A percentile compares a stretch with the other conserved stretches of the same genome.
Conservation (phyloP, 2,329 filamentous ascomycete genomes). For the Elsinoe ampelina region DNA sequence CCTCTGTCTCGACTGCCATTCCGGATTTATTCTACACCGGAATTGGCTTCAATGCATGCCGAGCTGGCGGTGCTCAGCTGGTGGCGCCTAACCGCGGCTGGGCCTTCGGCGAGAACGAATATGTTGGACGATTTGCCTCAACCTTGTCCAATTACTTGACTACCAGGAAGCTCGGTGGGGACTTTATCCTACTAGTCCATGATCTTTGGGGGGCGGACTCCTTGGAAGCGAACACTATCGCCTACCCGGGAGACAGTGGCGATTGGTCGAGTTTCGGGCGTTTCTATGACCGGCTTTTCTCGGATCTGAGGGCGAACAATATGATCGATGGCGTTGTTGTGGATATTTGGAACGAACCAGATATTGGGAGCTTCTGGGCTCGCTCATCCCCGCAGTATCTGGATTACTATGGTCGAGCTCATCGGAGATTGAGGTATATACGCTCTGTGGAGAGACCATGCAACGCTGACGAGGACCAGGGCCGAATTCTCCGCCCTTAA, state of each 20-base stretch:
- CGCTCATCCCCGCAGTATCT: constrained; percentile 33
- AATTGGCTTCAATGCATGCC: constrained; percentile 33
- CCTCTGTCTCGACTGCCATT: constrained; percentile 22
- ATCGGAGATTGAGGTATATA: constrained; percentile 30
- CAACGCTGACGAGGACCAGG: not conserved
- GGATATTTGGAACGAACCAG: constrained; percentile 49
- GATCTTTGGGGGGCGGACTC: constrained; percentile 23
- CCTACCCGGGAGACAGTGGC: constrained; percentile 43
- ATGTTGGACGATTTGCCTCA: constrained; percentile 34
- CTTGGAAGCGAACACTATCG: constrained; percentile 27
- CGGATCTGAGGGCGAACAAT: constrained; percentile 31
- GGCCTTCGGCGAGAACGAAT: constrained; percentile 28
- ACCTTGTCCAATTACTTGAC: constrained; percentile 39
- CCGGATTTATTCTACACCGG: constrained; percentile 32
- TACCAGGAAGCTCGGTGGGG: constrained; percentile 26
- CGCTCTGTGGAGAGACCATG: not conserved
- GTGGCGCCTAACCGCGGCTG: constrained; percentile 28
- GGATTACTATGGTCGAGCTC: constrained; percentile 33
- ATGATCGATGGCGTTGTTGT: constrained; percentile 32
- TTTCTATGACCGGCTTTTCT: constrained; percentile 34
- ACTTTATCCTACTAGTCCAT: constrained; percentile 20
- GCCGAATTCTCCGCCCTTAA: not conserved
- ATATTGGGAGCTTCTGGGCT: constrained; percentile 28
- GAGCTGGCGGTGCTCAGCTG: constrained; percentile 36
- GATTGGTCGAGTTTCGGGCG: constrained; percentile 39